Conservation (phyloP, 2,329 filamentous ascomycete species). For the Zymoseptoria tritici region DNA sequence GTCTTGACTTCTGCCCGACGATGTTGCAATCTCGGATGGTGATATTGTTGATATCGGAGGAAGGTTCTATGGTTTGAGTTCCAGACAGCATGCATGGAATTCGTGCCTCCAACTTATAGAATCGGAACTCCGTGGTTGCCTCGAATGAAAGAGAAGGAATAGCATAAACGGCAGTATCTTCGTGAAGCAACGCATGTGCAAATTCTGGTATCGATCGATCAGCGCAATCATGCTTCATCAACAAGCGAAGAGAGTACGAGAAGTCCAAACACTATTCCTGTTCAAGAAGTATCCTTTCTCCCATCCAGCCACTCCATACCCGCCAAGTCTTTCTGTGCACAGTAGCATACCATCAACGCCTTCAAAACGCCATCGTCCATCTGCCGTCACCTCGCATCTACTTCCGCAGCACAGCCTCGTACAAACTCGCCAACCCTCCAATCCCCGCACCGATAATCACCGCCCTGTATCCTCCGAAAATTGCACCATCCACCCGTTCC, state of each 20-base stretch:
- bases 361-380: too few species aligned
- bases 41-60: too few species aligned
- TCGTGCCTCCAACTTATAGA: too few species aligned
- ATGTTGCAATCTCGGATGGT: too few species aligned
- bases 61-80: too few species aligned
- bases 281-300: neutral
- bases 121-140: too few species aligned
- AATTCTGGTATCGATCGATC: slow-evolving; percentile 1
- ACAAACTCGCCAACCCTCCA: slow-evolving; percentile 62
- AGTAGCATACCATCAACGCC: too few species aligned
- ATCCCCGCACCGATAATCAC: slow-evolving; percentile 62
- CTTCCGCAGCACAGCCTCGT: slow-evolving; percentile 64
- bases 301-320: neutral
- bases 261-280: neutral
- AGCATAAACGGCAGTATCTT: neutral
- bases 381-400: neutral
- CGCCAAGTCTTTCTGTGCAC: neutral
- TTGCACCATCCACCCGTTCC: slow-evolving; percentile 54
- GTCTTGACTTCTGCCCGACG: too few species aligned
- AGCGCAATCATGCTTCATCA: neutral
- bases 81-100: too few species aligned
- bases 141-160: too few species aligned
- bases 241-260: neutral
- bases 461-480: slow-evolving; percentile 66
- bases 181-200: neutral